Evolutionary conservation across 2,329 filamentous ascomycete species (phyloP), one percentile per base, ranked within the genome.

Genomic region (Aquanectria penicillioides): DNA sequence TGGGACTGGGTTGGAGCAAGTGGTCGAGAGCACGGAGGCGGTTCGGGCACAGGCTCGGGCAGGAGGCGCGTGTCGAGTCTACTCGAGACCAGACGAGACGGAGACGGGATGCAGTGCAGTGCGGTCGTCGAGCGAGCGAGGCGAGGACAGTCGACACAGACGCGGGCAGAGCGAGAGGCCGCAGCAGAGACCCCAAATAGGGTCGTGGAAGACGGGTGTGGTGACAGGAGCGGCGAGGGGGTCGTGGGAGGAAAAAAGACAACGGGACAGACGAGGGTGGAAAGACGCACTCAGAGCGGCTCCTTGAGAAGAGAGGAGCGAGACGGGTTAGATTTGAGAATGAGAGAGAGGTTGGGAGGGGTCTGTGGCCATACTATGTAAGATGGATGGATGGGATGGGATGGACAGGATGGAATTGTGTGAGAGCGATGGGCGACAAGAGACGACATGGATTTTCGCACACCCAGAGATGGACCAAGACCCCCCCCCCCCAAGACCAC

Each of bases 381-480:
- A 38, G 56, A 49, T 54, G 49, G 56, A 49, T 31, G 47, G 51
- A 44, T 36, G 29, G 47, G 33, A 48, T 26, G 44, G 44, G 38
- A 54, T 49, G 37, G 56, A 50, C 29, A 26, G 37, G 31, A 40
- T 36, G 23, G 51, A 46, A n/a, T 38, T 36, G 28, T 48, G 46
- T 38, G 33, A 46, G 38, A 46, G 38, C 29, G 47, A 46, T 20
- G 38, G 38, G 38, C 29, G 47, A 46, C 26, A 57, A 37, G 29
- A 59, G 44, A 33, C 57, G 44, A 50, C 57, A 50, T 59, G 50
- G 38, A 56, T 59, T 49, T 59, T 33, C 37, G 41, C 44, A 48
- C 51, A 22, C 44, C 51, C 51, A 36, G 33, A 48, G 36, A 34
- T 5, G 18, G 28, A 28, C 40, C 41, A 49, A 43, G 48, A 54